phyloP scores from a whole-genome alignment of 441 rosid genomes.

The Francoa sonchifolia region DNA sequence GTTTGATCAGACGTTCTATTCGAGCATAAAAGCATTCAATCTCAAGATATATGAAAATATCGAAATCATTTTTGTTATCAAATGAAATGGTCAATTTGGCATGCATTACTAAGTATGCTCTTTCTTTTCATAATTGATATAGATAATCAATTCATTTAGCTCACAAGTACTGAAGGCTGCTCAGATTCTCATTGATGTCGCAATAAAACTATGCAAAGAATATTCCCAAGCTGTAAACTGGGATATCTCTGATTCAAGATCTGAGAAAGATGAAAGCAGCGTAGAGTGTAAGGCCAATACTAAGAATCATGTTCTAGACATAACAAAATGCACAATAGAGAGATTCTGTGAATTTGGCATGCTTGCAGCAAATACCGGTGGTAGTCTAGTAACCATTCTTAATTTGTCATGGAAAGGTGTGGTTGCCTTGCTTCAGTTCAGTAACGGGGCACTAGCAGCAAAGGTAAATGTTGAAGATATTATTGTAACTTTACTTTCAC shows the following conservation, averaged over 20 bases:
- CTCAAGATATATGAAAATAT: no score
- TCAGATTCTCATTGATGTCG: constrained; percentile 43
- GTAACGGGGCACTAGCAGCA: constrained; percentile 34
- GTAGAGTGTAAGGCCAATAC: constrained; percentile 18
- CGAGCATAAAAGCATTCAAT: no score
- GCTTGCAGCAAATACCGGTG: constrained; percentile 72
- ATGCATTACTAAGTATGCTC: constrained; percentile 12
- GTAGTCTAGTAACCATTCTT: constrained; percentile 71
- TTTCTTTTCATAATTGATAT: constrained; percentile 15
- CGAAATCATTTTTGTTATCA: no score
- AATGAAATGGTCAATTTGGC: no score
- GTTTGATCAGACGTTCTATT: no score
- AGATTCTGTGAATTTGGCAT: constrained; percentile 56
- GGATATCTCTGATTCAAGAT: constrained; percentile 19
- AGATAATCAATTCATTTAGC: constrained; percentile 47
- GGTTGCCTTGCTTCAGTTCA: constrained; percentile 64
- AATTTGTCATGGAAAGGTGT: constrained; percentile 91
- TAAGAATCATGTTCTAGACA: constrained; percentile 25
- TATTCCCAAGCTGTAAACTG: constrained; percentile 26
- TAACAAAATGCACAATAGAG: constrained; percentile 35
- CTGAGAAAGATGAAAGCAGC: constrained; percentile 19
- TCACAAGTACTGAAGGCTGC: constrained; percentile 44
- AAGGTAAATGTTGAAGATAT: constrained; percentile 53
- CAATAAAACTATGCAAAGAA: constrained; percentile 48
- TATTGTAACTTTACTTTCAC: constrained; percentile 37